phyloP scores from a whole-genome alignment of 176 grass and related monocot genomes.

The Puccinellia tenuiflora region DNA sequence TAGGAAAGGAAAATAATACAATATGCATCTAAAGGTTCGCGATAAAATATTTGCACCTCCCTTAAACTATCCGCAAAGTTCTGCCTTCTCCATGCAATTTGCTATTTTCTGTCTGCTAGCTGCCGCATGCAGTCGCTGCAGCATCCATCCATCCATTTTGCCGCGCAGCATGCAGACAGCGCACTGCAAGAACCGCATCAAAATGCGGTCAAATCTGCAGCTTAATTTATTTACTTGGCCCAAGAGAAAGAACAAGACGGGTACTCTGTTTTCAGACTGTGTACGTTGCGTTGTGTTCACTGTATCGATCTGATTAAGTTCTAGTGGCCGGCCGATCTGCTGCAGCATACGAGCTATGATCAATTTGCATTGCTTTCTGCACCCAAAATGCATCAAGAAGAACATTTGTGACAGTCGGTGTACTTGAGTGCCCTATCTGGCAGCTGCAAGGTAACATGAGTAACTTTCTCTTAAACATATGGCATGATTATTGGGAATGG shows the following conservation, averaged over 20 bases:
- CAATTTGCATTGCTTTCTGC: constrained; percentile 36
- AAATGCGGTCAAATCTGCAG: constrained; percentile 17
- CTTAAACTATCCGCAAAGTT: background rate
- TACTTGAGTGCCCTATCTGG: constrained; percentile 25
- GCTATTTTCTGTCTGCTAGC: background rate
- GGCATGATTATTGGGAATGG: background rate
- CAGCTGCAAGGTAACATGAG: constrained; percentile 9
- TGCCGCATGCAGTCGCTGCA: constrained; percentile 16
- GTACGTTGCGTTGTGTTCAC: background rate
- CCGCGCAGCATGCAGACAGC: background rate
- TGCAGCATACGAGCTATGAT: constrained; percentile 16
- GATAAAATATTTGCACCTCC: background rate
- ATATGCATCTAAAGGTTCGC: background rate
- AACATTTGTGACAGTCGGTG: background rate
- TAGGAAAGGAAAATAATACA: background rate
- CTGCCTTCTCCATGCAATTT: background rate
- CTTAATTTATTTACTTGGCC: constrained; percentile 13
- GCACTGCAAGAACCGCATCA: background rate
- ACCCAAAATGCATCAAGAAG: constrained; percentile 29
- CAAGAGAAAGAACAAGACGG: constrained; percentile 17
- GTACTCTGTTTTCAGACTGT: background rate
- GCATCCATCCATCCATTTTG: constrained; percentile 26
- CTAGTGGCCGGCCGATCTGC: background rate
- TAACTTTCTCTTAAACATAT: constrained; percentile 31
- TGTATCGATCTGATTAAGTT: background rate